Evolutionary conservation across 106 monocot genomes (phyloP), one percentile per base, ranked within the genome.

Genomic region (Acanthochlamys bracteata): DNA sequence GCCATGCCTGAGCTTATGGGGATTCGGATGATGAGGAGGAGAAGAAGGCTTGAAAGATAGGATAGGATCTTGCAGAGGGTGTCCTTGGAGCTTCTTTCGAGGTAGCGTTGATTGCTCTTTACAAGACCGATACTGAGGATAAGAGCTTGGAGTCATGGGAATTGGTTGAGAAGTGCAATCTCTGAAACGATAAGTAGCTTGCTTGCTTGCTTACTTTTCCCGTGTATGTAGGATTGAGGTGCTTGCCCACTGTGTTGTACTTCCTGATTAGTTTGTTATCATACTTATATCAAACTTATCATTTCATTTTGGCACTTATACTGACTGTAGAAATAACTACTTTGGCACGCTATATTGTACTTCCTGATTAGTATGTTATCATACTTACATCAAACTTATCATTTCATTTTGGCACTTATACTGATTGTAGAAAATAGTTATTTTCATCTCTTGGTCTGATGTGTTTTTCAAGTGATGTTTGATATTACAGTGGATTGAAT

Each of bases 71-170:
- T 24, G 83, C 74, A 16, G 46, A 56, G 69, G 76, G 65, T 49
- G 68, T 88, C 6, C 25, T 70, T 52, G 77, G 80, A 7, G 70
- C 80, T 4, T 45, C 45, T 20, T 83, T 88, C 40, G 45, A 77
- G 47, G 57, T 83, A 11, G 76, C 83, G 10, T 67, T 45, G 54
- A 53, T 88, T 1, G 83, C 74, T 4, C 83, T 88, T 11, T 83
- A 69, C 47, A 88, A 70, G 58, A 83, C 83, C 23, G 83, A 88
- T 62, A 80, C 83, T 9, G 67, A 69, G 15, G 86, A 87, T 49
- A 87, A 77, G 79, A 83, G 66, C 68, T 78, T 80, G 72, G 66
- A 88, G 47, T 88, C 87, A 24, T 83, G 87, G 87, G 87, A 83
- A 65, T 52, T 59, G 68, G 57, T 83, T 2, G 87, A 77, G 71